Evolutionary conservation across 148 eudicot species (phyloP).

Genomic region (Cornus kousa): DNA sequence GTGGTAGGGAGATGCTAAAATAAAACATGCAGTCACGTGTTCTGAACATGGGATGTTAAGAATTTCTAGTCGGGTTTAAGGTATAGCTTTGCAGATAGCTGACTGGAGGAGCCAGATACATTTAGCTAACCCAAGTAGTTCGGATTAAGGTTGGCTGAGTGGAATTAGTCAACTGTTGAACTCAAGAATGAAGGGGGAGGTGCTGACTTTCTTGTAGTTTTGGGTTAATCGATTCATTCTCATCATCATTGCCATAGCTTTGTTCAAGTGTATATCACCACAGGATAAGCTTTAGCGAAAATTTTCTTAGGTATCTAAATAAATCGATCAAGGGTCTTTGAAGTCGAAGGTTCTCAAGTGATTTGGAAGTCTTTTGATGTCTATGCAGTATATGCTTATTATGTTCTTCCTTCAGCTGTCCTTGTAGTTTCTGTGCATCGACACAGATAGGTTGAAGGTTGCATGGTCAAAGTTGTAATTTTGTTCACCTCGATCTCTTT

Average conservation of each 20-base stretch:
- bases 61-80: too few relatives aligned
- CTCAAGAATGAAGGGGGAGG: background rate
- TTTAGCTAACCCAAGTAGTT: background rate
- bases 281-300: background rate
- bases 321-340: too few relatives aligned
- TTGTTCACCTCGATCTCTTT: too few relatives aligned
- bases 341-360: background rate
- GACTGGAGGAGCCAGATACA: background rate
- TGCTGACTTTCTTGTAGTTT: too few relatives aligned
- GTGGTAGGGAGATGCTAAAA: too few relatives aligned
- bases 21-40: too few relatives aligned
- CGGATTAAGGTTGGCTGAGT: background rate
- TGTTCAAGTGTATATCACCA: background rate
- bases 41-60: too few relatives aligned
- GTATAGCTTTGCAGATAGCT: background rate
- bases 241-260: background rate
- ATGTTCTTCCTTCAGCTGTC: background rate
- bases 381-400: background rate
- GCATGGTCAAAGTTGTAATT: too few relatives aligned
- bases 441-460: too few relatives aligned
- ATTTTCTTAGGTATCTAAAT: too few relatives aligned
- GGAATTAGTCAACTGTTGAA: background rate
- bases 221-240: too few relatives aligned
- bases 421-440: too few relatives aligned
- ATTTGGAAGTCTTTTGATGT: background rate